These are phyloP conservation scores for Ambrosiella beaveri DNA, from an alignment of 2,329 filamentous ascomycete genomes.

Conservation along the genomic window DNA sequence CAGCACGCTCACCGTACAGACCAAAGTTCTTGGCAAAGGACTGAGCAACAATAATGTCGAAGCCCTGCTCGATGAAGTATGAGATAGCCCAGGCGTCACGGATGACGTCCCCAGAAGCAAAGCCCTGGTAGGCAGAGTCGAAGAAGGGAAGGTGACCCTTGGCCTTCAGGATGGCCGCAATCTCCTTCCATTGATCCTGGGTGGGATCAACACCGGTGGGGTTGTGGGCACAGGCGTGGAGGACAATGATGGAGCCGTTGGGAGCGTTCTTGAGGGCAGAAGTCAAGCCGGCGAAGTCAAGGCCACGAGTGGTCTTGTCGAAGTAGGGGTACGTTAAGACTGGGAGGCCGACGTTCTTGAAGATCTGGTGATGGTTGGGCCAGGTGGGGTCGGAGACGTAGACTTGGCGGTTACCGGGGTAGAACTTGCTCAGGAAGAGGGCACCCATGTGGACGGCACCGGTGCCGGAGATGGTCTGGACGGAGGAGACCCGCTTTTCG, in stretches of 20 bases:
- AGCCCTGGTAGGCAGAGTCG: slow-evolving; percentile 94
- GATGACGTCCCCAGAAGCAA: slow-evolving; percentile 76
- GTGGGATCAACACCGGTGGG: slow-evolving; percentile 94
- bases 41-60: slow-evolving; percentile 76
- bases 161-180: slow-evolving; percentile 57
- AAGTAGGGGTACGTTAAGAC: slow-evolving; percentile 89
- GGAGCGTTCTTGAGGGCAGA: slow-evolving; percentile 51
- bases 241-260: slow-evolving; percentile 66
- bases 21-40: slow-evolving; percentile 98
- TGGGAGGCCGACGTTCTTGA: slow-evolving; percentile 68
- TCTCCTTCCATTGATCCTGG: slow-evolving; percentile 81
- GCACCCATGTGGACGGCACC: slow-evolving; percentile 87
- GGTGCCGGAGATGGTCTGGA: slow-evolving; percentile 95
- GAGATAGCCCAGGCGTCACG: slow-evolving; percentile 83
- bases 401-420: slow-evolving; percentile 53
- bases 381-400: slow-evolving; percentile 93
- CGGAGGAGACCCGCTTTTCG: slow-evolving; percentile 63
- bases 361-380: slow-evolving; percentile 98
- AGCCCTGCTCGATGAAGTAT: slow-evolving; percentile 83
- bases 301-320: slow-evolving; percentile 67
- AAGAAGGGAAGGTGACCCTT: slow-evolving; percentile 95
- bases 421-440: slow-evolving; percentile 86
- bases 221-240: slow-evolving; percentile 96
- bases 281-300: slow-evolving; percentile 86
- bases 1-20: slow-evolving; percentile 88